Base-by-base conservation (phyloP, 169 alveolate species). In the Eimeria maxima region DNA sequence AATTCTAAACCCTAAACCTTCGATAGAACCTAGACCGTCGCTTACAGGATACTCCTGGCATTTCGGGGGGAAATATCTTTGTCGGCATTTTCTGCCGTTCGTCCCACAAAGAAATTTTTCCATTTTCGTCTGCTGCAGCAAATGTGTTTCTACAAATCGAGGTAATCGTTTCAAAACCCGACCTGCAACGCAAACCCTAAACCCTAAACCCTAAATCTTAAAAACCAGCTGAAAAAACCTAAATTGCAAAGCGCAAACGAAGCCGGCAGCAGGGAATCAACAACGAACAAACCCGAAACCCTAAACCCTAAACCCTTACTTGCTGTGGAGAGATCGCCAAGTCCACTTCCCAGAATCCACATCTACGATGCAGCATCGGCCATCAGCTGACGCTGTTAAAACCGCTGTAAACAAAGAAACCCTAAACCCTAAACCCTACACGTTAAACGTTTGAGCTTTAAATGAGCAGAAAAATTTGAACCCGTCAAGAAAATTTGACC, bases 81-180 rank as follows among this genome's bases (percentile, higher is more conserved):
- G 73, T 69, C 50, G 90, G 60, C 42, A 11, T 42, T 80, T 42
- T 27, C 80, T 90, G 88, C 42, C 95, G 73, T 18, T 4, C 44
- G 50, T 90, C 95, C 95, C 95, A 90, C 88, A 90, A n/a, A 22
- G 84, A 67, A 4, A 90, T 74, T 4, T 14, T 16, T 29, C 95
- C 95, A 16, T 29, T 65, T 29, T 90, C 95, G 45, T 90, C 95
- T 7, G 88, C 95, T 18, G 95, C 76, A 2, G 95, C 95, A 50
- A 90, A 71, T 44, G 55, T 27, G 63, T 53, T 33, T 5, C 33
- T 18, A 6, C 29, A 29, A 18, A 90, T 14, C 20, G 74, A 18
- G 27, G 55, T 29, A 29, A 53, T 47, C 11, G 95, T 57, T 42
- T 90, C 80, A 57, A 90, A 29, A 11, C 60, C 60, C 0, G 60